Percentiles rank a stretch among this genome's conserved stretches.
phyloP scores from a whole-genome alignment of 139 green algal genomes.

The Chlorella sorokiniana region DNA sequence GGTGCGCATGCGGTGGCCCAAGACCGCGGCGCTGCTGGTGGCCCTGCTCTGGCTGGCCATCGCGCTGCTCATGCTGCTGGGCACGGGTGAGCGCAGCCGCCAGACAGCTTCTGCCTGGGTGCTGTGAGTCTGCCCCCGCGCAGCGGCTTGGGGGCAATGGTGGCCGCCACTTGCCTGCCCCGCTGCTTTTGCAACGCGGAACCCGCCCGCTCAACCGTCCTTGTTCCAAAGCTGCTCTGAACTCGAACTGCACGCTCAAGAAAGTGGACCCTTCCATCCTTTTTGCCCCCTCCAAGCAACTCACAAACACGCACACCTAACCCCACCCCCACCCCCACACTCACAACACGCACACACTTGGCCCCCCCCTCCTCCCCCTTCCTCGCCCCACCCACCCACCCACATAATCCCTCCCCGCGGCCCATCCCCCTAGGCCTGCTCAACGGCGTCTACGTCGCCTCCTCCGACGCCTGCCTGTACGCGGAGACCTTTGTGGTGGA shows the following conservation, averaged over 20 bases:
- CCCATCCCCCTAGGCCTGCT: constrained; percentile 4
- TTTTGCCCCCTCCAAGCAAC: neutral
- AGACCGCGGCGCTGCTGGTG: neutral
- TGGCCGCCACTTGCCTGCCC: too few species aligned
- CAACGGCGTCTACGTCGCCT: neutral
- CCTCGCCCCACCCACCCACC: neutral
- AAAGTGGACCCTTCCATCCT: too few species aligned
- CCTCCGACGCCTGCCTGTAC: constrained; percentile 14
- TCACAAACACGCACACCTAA: neutral
- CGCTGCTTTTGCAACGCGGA: too few species aligned
- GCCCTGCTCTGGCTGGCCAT: constrained; percentile 4
- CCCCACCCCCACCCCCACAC: neutral
- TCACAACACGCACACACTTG: neutral
- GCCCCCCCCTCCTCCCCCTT: neutral
- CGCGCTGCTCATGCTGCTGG: constrained; percentile 15
- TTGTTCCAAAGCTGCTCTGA: too few species aligned
- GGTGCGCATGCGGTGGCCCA: neutral
- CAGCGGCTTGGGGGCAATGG: too few species aligned
- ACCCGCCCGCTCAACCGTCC: too few species aligned
- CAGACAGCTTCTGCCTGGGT: too few species aligned
- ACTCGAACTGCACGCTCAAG: too few species aligned
- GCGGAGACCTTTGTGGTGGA: constrained; percentile 4
- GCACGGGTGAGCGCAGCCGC: neutral
- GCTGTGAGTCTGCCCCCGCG: too few species aligned
- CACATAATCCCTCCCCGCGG: neutral